Evolutionary conservation across 306 rosid genomes (phyloP).

Genomic region (Glycine soja): DNA sequence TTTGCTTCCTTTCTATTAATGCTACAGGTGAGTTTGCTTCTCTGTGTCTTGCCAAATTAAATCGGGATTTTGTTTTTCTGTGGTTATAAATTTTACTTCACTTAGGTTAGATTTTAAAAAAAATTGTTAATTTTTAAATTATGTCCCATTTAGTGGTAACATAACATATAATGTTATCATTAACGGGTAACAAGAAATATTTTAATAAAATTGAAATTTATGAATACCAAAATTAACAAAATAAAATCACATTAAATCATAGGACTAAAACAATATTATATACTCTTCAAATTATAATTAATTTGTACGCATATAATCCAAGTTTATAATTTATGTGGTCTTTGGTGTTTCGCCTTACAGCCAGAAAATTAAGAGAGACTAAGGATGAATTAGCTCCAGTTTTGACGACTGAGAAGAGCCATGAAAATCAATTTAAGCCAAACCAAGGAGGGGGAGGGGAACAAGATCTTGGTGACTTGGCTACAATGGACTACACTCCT

Average conservation of each 20-base stretch:
- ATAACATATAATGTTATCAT: too few species aligned
- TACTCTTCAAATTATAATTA: not conserved
- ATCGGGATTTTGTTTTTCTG: too few species aligned
- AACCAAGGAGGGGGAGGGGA: slow-evolving; percentile 41
- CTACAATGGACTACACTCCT: slow-evolving; percentile 78
- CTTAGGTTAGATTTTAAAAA: too few species aligned
- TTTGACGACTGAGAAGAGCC: slow-evolving; percentile 2
- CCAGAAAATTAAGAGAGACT: slow-evolving; percentile 47
- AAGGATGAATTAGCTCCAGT: slow-evolving; percentile 33
- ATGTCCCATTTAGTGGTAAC: too few species aligned
- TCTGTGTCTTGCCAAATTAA: too few species aligned
- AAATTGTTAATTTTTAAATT: too few species aligned
- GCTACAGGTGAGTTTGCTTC: slow-evolving; percentile 48
- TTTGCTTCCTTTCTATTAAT: slow-evolving; percentile 54
- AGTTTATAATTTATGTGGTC: not conserved
- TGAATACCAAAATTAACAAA: not conserved
- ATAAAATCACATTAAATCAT: too few species aligned
- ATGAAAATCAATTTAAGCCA: slow-evolving; percentile 17
- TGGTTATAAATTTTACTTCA: too few species aligned
- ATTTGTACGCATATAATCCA: not conserved
- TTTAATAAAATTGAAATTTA: not conserved
- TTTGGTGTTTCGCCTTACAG: slow-evolving; percentile 43
- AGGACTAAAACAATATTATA: not conserved
- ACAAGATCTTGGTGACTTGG: slow-evolving; percentile 55
- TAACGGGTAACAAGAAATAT: not conserved